These are phyloP conservation scores for Tulasnella sp. DNA, from an alignment of 768 basidiomycete genomes.

Conservation along the genomic window DNA sequence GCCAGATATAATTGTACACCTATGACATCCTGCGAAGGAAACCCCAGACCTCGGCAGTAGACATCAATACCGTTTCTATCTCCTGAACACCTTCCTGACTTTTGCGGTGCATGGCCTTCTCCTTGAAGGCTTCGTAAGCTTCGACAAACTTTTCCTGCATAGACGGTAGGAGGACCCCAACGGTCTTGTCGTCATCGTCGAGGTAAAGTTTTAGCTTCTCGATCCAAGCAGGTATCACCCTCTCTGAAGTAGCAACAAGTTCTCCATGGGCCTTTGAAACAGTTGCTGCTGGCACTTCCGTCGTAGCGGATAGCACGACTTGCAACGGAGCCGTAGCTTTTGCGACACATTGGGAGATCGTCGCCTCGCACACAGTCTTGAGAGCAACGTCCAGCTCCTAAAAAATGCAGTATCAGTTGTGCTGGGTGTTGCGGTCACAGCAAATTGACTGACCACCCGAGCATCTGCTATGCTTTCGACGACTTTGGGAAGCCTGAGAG, in stretches of 20 bases:
- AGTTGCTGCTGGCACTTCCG: conserved; percentile 24
- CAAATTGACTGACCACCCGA: conserved; percentile 42
- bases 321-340: conserved; percentile 42
- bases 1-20: too few relatives aligned
- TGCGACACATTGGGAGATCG: conserved; percentile 53
- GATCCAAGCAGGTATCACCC: conserved; percentile 43
- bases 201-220: conserved; percentile 62
- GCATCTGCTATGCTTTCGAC: conserved; percentile 57
- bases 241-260: conserved; percentile 45
- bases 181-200: conserved; percentile 60
- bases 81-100: too few relatives aligned
- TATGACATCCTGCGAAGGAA: too few relatives aligned
- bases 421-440: not conserved
- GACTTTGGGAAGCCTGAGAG: conserved; percentile 45
- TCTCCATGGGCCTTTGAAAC: conserved; percentile 32
- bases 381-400: conserved; percentile 54
- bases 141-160: conserved; percentile 62
- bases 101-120: too few relatives aligned
- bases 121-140: conserved; percentile 48
- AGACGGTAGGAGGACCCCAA: conserved; percentile 63
- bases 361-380: conserved; percentile 70
- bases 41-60: too few relatives aligned
- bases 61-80: too few relatives aligned
- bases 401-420: not conserved
- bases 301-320: conserved; percentile 46